Evolutionary conservation across 371 early-diverging fungal genomes (phyloP).

Genomic region (Choanephora cucurbitarum): DNA sequence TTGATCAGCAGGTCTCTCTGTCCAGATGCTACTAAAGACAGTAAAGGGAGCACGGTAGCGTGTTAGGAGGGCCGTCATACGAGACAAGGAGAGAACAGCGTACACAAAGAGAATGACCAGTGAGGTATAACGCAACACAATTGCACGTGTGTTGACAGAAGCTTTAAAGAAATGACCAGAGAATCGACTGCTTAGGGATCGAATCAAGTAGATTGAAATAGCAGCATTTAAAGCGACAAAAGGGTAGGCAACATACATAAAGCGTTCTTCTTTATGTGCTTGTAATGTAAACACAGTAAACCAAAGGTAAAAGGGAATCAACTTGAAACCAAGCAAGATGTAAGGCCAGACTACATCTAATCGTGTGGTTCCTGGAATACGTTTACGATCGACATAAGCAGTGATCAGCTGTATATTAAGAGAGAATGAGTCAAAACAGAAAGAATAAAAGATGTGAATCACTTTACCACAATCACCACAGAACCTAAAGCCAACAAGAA

Average conservation of each 20-base stretch:
- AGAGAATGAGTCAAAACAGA: neutral
- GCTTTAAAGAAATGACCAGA: slow-evolving; percentile 37
- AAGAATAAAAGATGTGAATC: neutral
- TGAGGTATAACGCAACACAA: slow-evolving; percentile 38
- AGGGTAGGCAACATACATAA: slow-evolving; percentile 93
- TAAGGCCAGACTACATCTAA: slow-evolving; percentile 43
- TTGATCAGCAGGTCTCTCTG: slow-evolving; percentile 34
- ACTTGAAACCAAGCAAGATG: slow-evolving; percentile 53
- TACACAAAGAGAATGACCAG: slow-evolving; percentile 41
- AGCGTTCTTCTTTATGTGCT: slow-evolving; percentile 97
- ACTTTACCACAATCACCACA: slow-evolving; percentile 62
- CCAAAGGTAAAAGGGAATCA: slow-evolving; percentile 77
- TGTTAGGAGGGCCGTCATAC: slow-evolving; percentile 58
- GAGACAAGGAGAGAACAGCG: slow-evolving; percentile 58
- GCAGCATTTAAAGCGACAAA: slow-evolving; percentile 81
- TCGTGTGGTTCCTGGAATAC: slow-evolving; percentile 38
- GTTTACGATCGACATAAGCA: slow-evolving; percentile 45
- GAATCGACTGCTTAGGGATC: slow-evolving; percentile 38
- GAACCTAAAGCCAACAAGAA: slow-evolving; percentile 72
- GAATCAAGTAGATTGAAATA: slow-evolving; percentile 62
- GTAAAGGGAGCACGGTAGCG: slow-evolving; percentile 71
- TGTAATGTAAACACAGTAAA: slow-evolving; percentile 79
- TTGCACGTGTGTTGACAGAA: slow-evolving; percentile 26
- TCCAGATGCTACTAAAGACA: slow-evolving; percentile 55
- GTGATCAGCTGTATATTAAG: slow-evolving; percentile 34